Evolutionary conservation across 2,329 filamentous ascomycete genomes (phyloP).

Genomic region (Phyllosticta citrichinensis): DNA sequence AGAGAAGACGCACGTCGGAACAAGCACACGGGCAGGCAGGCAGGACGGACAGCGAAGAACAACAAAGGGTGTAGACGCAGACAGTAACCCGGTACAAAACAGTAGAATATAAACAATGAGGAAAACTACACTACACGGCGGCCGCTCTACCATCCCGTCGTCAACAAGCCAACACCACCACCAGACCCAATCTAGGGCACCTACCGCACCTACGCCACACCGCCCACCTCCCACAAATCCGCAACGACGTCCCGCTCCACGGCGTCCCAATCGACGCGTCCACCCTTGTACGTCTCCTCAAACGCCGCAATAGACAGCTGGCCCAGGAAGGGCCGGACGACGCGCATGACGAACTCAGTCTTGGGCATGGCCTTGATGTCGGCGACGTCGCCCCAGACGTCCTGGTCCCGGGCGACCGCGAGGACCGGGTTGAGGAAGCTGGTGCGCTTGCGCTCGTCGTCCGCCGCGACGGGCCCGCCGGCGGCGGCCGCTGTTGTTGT

Average conservation of each 20-base stretch:
- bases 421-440: conserved; percentile 36
- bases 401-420: conserved; percentile 15
- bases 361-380: conserved; percentile 44
- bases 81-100: too few relatives aligned
- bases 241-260: conserved; percentile 56
- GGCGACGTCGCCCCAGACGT: conserved; percentile 36
- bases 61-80: too few relatives aligned
- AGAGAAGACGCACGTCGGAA: too few relatives aligned
- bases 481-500: neutral
- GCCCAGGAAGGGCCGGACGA: conserved; percentile 80
- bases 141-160: too few relatives aligned
- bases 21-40: too few relatives aligned
- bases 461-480: conserved; percentile 12
- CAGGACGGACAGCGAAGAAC: too few relatives aligned
- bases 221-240: conserved; percentile 65
- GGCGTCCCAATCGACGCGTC: conserved; percentile 51
- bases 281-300: conserved; percentile 86
- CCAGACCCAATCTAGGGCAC: too few relatives aligned
- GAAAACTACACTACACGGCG: too few relatives aligned
- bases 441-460: conserved; percentile 19
- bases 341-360: conserved; percentile 59
- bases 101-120: too few relatives aligned
- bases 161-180: too few relatives aligned
- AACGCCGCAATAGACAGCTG: conserved; percentile 89
- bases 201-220: neutral